Conservation (phyloP, 2,329 filamentous ascomycete species). For the Diplodia mutila region DNA sequence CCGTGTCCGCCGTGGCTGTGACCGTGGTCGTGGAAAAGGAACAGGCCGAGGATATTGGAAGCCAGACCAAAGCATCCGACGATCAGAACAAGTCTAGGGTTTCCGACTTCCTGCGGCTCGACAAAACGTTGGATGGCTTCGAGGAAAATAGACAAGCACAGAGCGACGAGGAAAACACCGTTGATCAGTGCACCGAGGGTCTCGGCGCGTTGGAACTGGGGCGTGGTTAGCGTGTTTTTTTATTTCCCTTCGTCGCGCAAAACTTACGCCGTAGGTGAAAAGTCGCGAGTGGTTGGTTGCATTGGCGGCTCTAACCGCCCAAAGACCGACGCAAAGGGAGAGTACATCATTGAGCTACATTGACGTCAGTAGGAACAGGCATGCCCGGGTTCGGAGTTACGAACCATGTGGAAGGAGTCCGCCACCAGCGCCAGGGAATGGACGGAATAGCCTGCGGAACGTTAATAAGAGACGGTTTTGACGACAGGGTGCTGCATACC, state of each 20-base stretch:
- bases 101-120: conserved; percentile 83
- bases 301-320: conserved; percentile 90
- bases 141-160: conserved; percentile 94
- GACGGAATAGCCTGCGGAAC: conserved; percentile 69
- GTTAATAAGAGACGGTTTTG: conserved; percentile 24
- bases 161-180: conserved; percentile 93
- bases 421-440: conserved; percentile 92
- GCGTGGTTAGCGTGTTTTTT: neutral
- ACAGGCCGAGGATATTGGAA: conserved; percentile 86
- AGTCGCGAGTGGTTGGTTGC: conserved; percentile 79
- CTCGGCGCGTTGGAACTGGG: conserved; percentile 92
- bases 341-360: conserved; percentile 91
- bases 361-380: conserved; percentile 28
- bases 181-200: conserved; percentile 96
- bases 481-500: conserved; percentile 49
- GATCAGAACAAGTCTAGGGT: conserved; percentile 84
- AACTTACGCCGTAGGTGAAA: conserved; percentile 88
- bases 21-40: conserved; percentile 91
- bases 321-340: conserved; percentile 86
- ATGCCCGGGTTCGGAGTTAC: conserved; percentile 33
- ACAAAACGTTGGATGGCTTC: conserved; percentile 92
- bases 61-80: conserved; percentile 84
- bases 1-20: conserved; percentile 71
- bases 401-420: conserved; percentile 97
- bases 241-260: neutral